Base-by-base conservation (phyloP, 441 rosid genomes). In the Pelargonium fulgidum region DNA sequence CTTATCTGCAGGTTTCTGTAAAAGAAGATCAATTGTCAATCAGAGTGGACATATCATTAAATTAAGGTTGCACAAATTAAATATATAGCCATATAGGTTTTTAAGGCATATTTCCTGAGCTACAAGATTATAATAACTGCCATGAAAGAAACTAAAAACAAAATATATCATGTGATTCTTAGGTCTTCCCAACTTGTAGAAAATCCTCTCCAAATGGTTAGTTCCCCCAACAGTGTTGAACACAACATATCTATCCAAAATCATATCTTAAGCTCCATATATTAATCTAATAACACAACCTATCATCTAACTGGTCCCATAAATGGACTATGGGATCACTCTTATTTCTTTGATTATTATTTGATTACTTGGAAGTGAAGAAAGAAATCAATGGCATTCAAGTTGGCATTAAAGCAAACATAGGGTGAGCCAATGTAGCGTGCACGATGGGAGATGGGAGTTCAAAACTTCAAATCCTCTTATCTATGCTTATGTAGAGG, bases 181-280 rank as follows among this genome's bases (percentile, higher is more conserved):
- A 56, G 71, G 41, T 61, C 26, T 12, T 24, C 36, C 58, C 67
- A 58, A 50, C 29, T 22, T 20, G 68, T 48, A 6, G 67, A 74
- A 19, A n/a, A 26, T 20, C 19, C 7, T 20, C 19, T 54, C 19
- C 61, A 20, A 54, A 54, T 52, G 14, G 59, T 52, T 52, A 6
- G n/a, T 14, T 17, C 59, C 59, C 16, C 59, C 16, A 19, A n/a
- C 5, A 14, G 9, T n/a, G 7, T 3, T 0, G 16, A 14, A 1
- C 20, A 54, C 12, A 56, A 14, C 24, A 56, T 26, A 3, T 26
- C 33, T n/a, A 52, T 52, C 4, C 20, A 5, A 17, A 52, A n/a
- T 52, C 19, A 52, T 7, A 52, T 6, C 56, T 48, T 13, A 0
- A 13, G 1, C 14, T 4, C n/a, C 56, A 14, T 48, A n/a, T 48